Conservation (phyloP, 1,139 yeast species). For the Debaryomycetaceae sp. region DNA sequence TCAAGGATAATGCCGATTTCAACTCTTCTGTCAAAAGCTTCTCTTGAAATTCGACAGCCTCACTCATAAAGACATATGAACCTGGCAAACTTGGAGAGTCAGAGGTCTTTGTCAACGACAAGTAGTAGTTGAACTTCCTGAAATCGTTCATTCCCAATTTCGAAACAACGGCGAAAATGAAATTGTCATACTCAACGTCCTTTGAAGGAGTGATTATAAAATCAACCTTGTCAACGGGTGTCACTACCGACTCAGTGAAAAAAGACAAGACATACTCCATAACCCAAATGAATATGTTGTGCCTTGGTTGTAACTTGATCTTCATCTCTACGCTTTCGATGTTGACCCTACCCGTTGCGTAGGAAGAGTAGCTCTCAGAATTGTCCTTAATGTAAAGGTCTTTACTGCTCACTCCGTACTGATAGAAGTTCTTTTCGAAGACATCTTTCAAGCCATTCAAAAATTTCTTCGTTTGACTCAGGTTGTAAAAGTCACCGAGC, state of each 20-base stretch:
- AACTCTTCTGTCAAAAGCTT: constrained; percentile 50
- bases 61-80: constrained; percentile 85
- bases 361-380: constrained; percentile 66
- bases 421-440: constrained; percentile 68
- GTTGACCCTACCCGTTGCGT: constrained; percentile 86
- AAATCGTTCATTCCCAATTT: constrained; percentile 76
- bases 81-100: constrained; percentile 68
- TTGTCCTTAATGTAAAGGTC: constrained; percentile 62
- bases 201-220: constrained; percentile 60
- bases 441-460: constrained; percentile 41
- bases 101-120: constrained; percentile 79
- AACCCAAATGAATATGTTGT: constrained; percentile 65
- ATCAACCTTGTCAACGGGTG: constrained; percentile 61
- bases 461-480: constrained; percentile 48
- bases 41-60: constrained; percentile 76
- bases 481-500: constrained; percentile 60
- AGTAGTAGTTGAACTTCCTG: constrained; percentile 74
- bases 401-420: constrained; percentile 65
- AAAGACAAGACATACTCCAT: constrained; percentile 56
- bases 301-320: constrained; percentile 72
- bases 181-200: constrained; percentile 57
- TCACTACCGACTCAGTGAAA: constrained; percentile 45
- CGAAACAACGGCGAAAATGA: constrained; percentile 80
- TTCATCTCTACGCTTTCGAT: constrained; percentile 60
- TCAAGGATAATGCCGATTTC: constrained; percentile 48